These are phyloP conservation scores for Cenchrus purpureus DNA, from an alignment of 176 grass and related monocot genomes.

Conservation along the genomic window DNA sequence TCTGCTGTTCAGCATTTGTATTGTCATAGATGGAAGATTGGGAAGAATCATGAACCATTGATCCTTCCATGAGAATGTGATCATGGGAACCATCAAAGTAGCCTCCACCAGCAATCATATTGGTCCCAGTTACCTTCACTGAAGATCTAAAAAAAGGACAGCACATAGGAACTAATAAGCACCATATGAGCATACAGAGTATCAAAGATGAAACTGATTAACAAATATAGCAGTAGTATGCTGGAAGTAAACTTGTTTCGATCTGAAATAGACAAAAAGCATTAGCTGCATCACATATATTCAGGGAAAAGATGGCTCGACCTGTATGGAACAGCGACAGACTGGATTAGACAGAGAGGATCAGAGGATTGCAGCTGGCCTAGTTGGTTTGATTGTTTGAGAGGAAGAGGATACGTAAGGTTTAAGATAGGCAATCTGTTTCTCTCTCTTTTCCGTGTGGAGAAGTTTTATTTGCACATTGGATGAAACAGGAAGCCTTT, in stretches of 20 bases:
- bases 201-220: conserved; percentile 35
- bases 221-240: conserved; percentile 30
- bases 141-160: conserved; percentile 21
- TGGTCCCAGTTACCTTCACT: conserved; percentile 33
- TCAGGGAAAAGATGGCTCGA: conserved; percentile 38
- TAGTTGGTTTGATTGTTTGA: conserved; percentile 49
- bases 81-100: conserved; percentile 58
- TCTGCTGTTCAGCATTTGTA: conserved; percentile 36
- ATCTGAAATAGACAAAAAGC: conserved; percentile 28
- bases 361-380: conserved; percentile 44
- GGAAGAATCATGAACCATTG: conserved; percentile 48
- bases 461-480: conserved; percentile 48
- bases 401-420: conserved; percentile 44
- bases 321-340: conserved; percentile 45
- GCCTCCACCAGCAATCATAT: conserved; percentile 64
- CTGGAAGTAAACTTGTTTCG: conserved; percentile 15
- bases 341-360: conserved; percentile 46
- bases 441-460: conserved; percentile 52
- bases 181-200: conserved; percentile 1
- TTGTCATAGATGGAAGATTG: conserved; percentile 52
- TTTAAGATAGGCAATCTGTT: conserved; percentile 51
- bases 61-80: conserved; percentile 58
- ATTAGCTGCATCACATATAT: conserved; percentile 25
- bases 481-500: conserved; percentile 61
- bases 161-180: conserved; percentile 13